Evolutionary conservation across 1,284 basidiomycete genomes (phyloP).

Genomic region (Phellopilus nigrolimitatus): DNA sequence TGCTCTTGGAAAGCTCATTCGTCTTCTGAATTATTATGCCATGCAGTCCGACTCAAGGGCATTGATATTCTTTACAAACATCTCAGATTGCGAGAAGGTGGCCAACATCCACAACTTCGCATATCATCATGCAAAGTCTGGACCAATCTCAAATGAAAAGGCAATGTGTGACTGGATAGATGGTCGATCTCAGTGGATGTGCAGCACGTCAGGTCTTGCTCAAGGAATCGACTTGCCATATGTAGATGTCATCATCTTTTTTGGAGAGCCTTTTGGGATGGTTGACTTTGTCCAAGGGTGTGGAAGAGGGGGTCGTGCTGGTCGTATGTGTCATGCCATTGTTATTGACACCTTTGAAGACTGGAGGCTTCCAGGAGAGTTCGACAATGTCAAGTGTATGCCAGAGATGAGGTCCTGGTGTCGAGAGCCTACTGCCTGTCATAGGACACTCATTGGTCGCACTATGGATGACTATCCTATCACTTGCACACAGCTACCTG

Average conservation of each 20-base stretch:
- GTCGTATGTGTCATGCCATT: not conserved
- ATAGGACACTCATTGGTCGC: not conserved
- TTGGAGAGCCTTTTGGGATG: not conserved
- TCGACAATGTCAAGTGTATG: not conserved
- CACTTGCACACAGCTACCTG: too few relatives aligned
- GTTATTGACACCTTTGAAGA: not conserved
- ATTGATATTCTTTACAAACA: not conserved
- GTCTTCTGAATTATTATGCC: not conserved
- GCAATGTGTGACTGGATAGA: too few relatives aligned
- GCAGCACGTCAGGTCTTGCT: not conserved
- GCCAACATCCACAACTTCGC: not conserved
- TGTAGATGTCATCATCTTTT: not conserved
- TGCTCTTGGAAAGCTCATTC: not conserved
- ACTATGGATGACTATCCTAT: not conserved
- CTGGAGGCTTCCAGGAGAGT: not conserved
- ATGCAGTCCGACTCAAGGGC: not conserved
- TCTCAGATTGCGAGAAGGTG: not conserved
- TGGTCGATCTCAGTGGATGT: not conserved
- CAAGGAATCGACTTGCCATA: not conserved
- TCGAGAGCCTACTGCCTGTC: not conserved
- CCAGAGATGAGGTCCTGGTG: not conserved
- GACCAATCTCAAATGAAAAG: too few relatives aligned
- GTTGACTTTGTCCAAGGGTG: not conserved
- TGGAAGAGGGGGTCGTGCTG: not conserved
- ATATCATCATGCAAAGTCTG: too few relatives aligned